A percentile compares a stretch with the other conserved stretches of the same genome.
Evolutionary conservation across 2,329 filamentous ascomycete species (phyloP).

Genomic region (Fusarium odoratissimum): DNA sequence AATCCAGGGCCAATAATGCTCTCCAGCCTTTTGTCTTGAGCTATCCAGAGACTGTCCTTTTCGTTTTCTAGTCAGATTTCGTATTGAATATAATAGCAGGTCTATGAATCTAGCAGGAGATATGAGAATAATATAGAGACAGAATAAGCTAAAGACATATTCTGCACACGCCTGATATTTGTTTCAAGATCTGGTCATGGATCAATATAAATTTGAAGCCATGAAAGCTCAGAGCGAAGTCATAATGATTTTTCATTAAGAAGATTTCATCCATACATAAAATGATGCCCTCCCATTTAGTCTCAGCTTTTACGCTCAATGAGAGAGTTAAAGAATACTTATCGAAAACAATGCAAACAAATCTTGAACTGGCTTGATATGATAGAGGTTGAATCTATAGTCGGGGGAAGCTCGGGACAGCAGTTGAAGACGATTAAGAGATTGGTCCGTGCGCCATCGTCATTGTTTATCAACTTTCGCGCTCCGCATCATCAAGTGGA

Average conservation of each 20-base stretch:
- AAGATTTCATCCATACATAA: not conserved
- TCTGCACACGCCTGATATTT: not conserved
- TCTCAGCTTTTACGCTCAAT: accelerated
- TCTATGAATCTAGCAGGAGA: not conserved
- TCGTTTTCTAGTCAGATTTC: not conserved
- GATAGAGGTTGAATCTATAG: not conserved
- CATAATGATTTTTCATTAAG: not conserved
- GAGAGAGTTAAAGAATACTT: not conserved
- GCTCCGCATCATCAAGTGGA: constrained; percentile 1
- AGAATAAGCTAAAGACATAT: no score
- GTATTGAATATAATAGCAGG: no score
- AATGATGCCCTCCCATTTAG: not conserved
- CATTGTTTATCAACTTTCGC: constrained; percentile 22
- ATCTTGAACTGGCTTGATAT: not conserved
- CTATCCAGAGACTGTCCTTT: not conserved
- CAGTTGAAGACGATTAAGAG: not conserved
- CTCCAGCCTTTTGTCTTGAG: not conserved
- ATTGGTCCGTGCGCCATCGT: constrained; percentile 21
- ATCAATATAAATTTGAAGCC: not conserved
- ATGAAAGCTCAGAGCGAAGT: not conserved
- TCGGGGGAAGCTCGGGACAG: constrained; percentile 20
- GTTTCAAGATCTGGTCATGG: not conserved
- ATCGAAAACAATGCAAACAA: not conserved
- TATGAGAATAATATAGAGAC: no score
- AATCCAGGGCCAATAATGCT: not conserved